Evolutionary conservation across 2,329 filamentous ascomycete genomes (phyloP), one percentile per base, ranked within the genome.

Genomic region (Laburnicola sp.): DNA sequence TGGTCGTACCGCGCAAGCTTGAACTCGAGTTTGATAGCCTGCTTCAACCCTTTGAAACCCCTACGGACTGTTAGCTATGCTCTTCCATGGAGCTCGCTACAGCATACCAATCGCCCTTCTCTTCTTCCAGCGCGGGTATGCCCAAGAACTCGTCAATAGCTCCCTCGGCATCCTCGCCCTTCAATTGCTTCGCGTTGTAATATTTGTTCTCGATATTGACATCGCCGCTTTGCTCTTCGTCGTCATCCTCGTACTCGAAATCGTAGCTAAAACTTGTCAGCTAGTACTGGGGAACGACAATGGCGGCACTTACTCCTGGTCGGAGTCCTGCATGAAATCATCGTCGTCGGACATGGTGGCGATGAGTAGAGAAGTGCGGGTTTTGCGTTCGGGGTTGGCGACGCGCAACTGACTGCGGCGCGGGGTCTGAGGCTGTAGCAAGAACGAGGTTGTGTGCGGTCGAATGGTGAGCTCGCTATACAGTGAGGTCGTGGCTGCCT

Each of bases 191-290:
- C 37, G 94, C 94, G 75, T 97, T 97, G 82, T 97, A 99, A 80
- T 99, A 99, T 77, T 96, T 97, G 80, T 99, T 99, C 74, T 99
- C 94, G 72, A 97, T 95, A 62, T 93, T 91, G 64, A 97, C 89
- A 71, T 97, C 91, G 51, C 87, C 91, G 28, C 83, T 85, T 51
- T 96, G 87, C 37, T 95, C 89, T 42, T 94, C 91, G 50, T 96
- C 91, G 59, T 91, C 91, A 64, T 91, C 94, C 71, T 97, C 93
- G 75, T 97, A 97, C 69, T 97, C 93, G 72, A 97, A 97, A 76
- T 97, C 94, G 71, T 97, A 91, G 66, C 87, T 89, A 52, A 3
- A 31, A 26, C 5, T n/a, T 50, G 31, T 71, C 71, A 66, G 62
- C 40, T 2, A 9, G 6, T n/a, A 9, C 9, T 38, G 5, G n/a